Base-by-base conservation (phyloP, 2,329 filamentous ascomycete genomes). In the Talaromyces sp. region DNA sequence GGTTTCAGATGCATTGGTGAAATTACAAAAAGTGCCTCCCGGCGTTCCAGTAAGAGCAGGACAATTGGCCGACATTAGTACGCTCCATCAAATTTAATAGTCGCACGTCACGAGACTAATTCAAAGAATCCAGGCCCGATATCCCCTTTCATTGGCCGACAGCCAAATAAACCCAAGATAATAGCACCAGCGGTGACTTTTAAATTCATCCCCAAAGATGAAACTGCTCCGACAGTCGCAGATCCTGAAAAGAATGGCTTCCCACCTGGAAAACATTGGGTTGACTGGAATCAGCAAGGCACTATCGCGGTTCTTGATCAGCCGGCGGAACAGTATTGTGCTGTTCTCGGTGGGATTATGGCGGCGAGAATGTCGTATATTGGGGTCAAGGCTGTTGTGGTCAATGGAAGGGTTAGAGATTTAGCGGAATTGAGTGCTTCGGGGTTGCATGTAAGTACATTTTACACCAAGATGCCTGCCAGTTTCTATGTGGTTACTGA, bases 281-380 rank as follows among this genome's bases (percentile, higher is more conserved):
- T 88, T 43, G 90, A 93, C 75, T 77, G 86, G 48, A 84, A 86
- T 1, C 76, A 84, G 31, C 78, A 83, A 0, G 84, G 82, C 8
- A 89, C 87, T 1, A 82, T 92, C 62, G 85, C 88, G 3, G 78
- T 93, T 3, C 82, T 92, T 65, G 84, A 86, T 67, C 89, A 92
- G 71, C 88, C 89, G 0, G 71, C 79, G 0, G 82, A 81, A 0
- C 89, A 92, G 73, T 83, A 82, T 60, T 91, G 90, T 75, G 90
- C 90, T 6, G 83, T 91, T 8, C 83, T 91, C 6, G 90, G 90
- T n/a, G 90, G 90, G 19, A 91, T 93, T 68, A 90, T 92, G 84
- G 90, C 88, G 5, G 79, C 85, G 35, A 82, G 90, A 22, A 90
- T 92, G 84, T 86, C 87, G 70, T 74, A 83, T 14, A 81, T 88